Conservation (phyloP, 139 green algal species). For the Coccomyxa sp. region DNA sequence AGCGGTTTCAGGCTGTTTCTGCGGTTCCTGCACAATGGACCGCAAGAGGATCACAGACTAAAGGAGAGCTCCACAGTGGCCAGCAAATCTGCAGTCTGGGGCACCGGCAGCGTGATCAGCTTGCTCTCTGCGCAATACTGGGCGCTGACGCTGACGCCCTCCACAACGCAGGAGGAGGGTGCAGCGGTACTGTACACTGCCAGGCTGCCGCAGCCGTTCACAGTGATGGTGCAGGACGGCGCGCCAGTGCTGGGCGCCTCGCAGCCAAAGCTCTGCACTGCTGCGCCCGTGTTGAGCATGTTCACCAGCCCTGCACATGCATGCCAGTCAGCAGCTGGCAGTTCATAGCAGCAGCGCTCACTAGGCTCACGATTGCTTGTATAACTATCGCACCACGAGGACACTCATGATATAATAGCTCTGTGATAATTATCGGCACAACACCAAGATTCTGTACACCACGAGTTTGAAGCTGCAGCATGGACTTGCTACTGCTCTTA, state of each 20-base stretch:
- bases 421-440: neutral
- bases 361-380: neutral
- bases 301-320: constrained; percentile 31
- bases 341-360: neutral
- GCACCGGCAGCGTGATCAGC: neutral
- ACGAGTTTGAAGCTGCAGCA: no score
- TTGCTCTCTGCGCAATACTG: neutral
- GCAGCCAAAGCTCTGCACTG: constrained; percentile 26
- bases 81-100: neutral
- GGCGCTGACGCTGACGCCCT: neutral
- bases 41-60: no score
- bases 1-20: no score
- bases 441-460: neutral
- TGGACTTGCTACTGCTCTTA: no score
- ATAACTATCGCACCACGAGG: neutral
- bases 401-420: neutral
- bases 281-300: constrained; percentile 78
- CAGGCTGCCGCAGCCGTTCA: constrained; percentile 4
- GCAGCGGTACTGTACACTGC: constrained; percentile 4
- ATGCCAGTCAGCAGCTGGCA: constrained; percentile 5
- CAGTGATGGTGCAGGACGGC: neutral
- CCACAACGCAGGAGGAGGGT: neutral
- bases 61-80: neutral
- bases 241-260: neutral
- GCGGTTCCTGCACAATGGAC: no score